phyloP scores from a whole-genome alignment of 352 stramenopile species.

The Globisporangium lucens region DNA sequence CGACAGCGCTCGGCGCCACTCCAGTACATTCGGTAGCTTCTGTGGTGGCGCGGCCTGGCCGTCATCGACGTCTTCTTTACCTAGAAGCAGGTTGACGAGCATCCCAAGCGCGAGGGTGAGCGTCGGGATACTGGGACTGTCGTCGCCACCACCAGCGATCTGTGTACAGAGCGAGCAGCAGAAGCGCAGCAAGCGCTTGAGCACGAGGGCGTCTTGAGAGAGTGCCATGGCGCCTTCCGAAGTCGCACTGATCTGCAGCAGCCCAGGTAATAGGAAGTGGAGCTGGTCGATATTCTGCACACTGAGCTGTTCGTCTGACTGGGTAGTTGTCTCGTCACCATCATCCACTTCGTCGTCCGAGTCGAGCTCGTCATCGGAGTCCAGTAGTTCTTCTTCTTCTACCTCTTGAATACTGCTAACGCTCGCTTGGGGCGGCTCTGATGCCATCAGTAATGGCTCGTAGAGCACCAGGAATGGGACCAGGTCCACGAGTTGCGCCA shows the following conservation, averaged over 20 bases:
- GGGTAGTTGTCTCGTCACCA: constrained; percentile 17
- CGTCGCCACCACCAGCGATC: constrained; percentile 25
- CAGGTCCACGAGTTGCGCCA: constrained; percentile 62
- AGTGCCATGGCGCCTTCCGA: constrained; percentile 53
- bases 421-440: background rate
- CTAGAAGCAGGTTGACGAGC: constrained; percentile 74
- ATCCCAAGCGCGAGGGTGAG: constrained; percentile 76
- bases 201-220: constrained; percentile 51
- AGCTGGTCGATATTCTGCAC: constrained; percentile 61
- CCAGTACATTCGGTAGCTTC: constrained; percentile 44
- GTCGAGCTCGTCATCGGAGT: constrained; percentile 73
- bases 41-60: background rate
- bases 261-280: constrained; percentile 76
- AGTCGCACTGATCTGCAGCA: constrained; percentile 75
- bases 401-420: constrained; percentile 11
- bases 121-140: constrained; percentile 39
- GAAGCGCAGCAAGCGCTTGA: constrained; percentile 74
- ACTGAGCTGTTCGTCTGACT: constrained; percentile 29
- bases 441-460: constrained; percentile 14
- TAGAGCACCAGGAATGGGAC: constrained; percentile 84
- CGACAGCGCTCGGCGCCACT: constrained; percentile 70
- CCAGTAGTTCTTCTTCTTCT: constrained; percentile 27
- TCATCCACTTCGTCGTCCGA: constrained; percentile 73
- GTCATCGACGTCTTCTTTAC: constrained; percentile 37
- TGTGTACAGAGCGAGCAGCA: constrained; percentile 61